Evolutionary conservation across 495 filamentous ascomycete genomes (phyloP), one percentile per base, ranked within the genome.

Genomic region (Penicillium alfredii): DNA sequence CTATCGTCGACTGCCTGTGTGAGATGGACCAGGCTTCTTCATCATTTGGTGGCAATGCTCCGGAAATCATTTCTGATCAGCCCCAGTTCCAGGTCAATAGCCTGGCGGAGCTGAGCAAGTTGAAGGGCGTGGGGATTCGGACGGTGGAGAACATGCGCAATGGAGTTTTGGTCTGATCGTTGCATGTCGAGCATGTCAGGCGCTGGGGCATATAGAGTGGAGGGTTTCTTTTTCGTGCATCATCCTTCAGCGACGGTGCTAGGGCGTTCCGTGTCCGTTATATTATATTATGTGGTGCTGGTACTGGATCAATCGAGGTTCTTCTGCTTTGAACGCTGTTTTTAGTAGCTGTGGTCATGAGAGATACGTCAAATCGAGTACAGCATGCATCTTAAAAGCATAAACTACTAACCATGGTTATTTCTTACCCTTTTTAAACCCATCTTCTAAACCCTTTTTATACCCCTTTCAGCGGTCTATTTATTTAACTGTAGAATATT

Each of bases 121-220:
- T 77, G 45, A 72, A 61, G 38, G 73, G 73, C 2, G 68, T 74
- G 30, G 72, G 73, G 11, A 31, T 58, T 30, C 72, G 68, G 47
- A 73, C 66, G 0, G 73, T 77, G 8, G 61, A 76, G 49, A 74
- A 60, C 40, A 77, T 77, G 73, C 60, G 71, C 31, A 61, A 53
- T 28, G 68, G 72, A 30, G 58, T 70, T 36, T 47, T 66, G 47
- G 56, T 56, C 38, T 70, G 49, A 55, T 40, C 28, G 27, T 14
- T 42, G 40, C 22, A 33, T 46, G 45, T 43, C 21, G 32, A 49
- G 27, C 11, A 6, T 13, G 9, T 11, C 15, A 19, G 37, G 31
- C 21, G 30, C 17, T 38, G 42, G 22, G 41, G 33, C 42, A 47
- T 49, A 40, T 28, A 41, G 25, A 44, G 25, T 38, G 44, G 36